phyloP scores from a whole-genome alignment of 345 rosid genomes.

The Murraya paniculata region DNA sequence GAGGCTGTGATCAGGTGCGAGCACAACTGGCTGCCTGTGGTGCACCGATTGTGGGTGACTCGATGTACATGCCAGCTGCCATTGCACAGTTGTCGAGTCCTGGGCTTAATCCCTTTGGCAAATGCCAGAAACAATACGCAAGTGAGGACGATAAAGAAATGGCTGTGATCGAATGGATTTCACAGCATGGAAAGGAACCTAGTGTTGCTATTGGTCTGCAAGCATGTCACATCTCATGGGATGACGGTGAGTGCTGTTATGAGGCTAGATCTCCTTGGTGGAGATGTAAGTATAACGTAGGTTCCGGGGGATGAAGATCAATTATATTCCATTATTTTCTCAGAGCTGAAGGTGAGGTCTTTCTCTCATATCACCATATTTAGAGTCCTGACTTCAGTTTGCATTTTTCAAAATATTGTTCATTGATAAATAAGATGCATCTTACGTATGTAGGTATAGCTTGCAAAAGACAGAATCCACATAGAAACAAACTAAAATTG shows the following conservation, averaged over 20 bases:
- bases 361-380: not conserved
- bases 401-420: not conserved
- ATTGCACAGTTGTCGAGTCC: constrained; percentile 62
- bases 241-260: constrained; percentile 57
- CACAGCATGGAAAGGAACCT: constrained; percentile 76
- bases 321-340: not conserved
- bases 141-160: constrained; percentile 47
- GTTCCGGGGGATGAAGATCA: constrained; percentile 1
- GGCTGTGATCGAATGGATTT: constrained; percentile 65
- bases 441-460: not conserved
- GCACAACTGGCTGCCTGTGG: constrained; percentile 90
- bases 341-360: not conserved
- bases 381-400: not conserved
- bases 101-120: constrained; percentile 69
- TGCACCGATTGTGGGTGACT: constrained; percentile 86
- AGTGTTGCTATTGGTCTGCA: constrained; percentile 77
- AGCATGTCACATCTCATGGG: constrained; percentile 92
- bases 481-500: not conserved
- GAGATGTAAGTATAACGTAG: constrained; percentile 32
- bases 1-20: constrained; percentile 51
- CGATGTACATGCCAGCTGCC: constrained; percentile 89
- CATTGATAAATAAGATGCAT: not conserved
- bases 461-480: not conserved
- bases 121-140: constrained; percentile 26
- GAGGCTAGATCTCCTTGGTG: constrained; percentile 93